Conservation (phyloP, 179 eudicot species). For the Beta macrorhiza region DNA sequence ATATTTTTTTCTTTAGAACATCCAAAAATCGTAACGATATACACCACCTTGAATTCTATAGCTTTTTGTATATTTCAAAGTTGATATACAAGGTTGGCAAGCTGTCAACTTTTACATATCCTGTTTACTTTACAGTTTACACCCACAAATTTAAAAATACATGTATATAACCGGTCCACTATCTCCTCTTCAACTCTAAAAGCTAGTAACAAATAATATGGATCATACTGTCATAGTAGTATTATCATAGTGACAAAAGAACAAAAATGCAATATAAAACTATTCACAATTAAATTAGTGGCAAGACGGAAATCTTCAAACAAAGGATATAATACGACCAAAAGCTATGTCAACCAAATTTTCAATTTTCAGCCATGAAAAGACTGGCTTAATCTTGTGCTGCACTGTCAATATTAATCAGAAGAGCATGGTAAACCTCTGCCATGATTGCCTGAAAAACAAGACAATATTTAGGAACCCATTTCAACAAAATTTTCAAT, state of each 20-base stretch:
- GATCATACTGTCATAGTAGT: neutral
- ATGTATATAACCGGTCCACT: conserved; percentile 7
- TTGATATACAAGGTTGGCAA: conserved; percentile 11
- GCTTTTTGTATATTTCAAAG: too few species aligned
- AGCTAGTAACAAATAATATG: conserved; percentile 12
- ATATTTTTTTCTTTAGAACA: too few species aligned
- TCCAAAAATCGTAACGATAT: too few species aligned
- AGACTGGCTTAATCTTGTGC: neutral
- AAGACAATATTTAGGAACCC: neutral
- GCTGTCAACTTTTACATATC: conserved; percentile 23
- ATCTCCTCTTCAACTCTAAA: conserved; percentile 22
- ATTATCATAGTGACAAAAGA: conserved; percentile 8
- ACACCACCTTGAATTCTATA: too few species aligned
- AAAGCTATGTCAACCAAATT: neutral
- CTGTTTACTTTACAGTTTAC: conserved; percentile 29
- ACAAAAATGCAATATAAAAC: conserved; percentile 1
- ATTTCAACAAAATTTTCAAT: neutral
- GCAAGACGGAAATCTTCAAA: neutral
- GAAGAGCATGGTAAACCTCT: conserved; percentile 1
- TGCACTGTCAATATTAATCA: neutral
- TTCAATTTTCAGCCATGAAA: neutral
- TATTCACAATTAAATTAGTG: conserved; percentile 18
- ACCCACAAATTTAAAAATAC: conserved; percentile 14
- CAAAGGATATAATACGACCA: neutral
- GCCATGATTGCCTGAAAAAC: conserved; percentile 19